Conservation (phyloP, 306 rosid genomes). For the Pterocarpus macrocarpus region DNA sequence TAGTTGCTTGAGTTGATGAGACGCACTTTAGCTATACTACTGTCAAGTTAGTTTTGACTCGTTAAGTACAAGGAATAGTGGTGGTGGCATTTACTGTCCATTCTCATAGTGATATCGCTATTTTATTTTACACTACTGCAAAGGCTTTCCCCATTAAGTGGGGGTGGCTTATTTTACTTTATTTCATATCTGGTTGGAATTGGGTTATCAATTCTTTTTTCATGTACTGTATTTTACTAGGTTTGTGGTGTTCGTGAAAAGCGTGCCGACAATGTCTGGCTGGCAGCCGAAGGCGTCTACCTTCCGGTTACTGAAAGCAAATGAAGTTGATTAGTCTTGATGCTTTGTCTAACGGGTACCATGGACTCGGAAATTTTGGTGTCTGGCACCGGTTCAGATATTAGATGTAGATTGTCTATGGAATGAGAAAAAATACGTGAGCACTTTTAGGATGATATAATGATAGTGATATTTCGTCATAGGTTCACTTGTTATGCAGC, state of each 20-base stretch:
- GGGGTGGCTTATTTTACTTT: background rate
- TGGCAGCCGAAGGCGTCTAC: conserved; percentile 97
- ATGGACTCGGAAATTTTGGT: conserved; percentile 46
- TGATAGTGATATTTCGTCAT: conserved; percentile 36
- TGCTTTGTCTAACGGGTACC: conserved; percentile 47
- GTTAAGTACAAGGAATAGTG: background rate
- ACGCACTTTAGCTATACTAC: background rate
- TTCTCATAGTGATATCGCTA: background rate
- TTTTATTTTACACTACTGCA: background rate
- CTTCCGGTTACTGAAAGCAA: conserved; percentile 79
- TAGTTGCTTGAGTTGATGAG: conserved; percentile 22
- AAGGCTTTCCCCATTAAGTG: background rate
- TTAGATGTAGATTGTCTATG: conserved; percentile 48
- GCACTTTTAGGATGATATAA: conserved; percentile 40
- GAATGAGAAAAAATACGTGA: conserved; percentile 29
- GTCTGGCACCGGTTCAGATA: conserved; percentile 44
- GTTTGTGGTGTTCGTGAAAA: conserved; percentile 90
- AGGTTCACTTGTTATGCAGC: conserved; percentile 30
- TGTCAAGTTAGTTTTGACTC: background rate
- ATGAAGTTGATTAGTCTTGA: conserved; percentile 52
- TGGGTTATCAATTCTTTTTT: conserved; percentile 11
- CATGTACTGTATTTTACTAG: conserved; percentile 52
- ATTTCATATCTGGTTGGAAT: background rate
- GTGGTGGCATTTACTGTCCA: background rate
- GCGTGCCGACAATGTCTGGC: conserved; percentile 91